These are phyloP conservation scores for Lycium barbarum DNA, from an alignment of 257 asterid species.

Conservation along the genomic window DNA sequence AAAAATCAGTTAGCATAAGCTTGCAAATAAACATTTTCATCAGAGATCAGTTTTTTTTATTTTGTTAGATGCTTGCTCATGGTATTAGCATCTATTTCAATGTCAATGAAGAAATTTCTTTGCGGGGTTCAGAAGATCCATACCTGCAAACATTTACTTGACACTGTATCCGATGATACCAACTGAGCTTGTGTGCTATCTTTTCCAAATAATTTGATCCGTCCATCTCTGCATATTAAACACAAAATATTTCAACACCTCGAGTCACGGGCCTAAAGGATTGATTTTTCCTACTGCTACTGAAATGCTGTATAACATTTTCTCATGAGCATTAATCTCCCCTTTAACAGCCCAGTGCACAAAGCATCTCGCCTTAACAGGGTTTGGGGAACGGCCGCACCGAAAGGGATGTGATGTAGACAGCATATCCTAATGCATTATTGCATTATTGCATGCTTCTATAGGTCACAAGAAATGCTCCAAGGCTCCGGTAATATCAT, in stretches of 20 bases:
- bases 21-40: background rate
- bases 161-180: slow-evolving; percentile 65
- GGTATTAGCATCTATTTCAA: background rate
- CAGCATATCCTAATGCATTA: no score
- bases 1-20: slow-evolving; percentile 28
- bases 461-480: no score
- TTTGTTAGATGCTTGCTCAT: background rate
- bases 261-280: background rate
- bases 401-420: no score
- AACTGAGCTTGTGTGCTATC: slow-evolving; percentile 76
- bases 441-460: no score
- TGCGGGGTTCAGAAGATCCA: slow-evolving; percentile 10
- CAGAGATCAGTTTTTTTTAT: background rate
- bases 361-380: no score
- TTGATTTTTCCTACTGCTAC: background rate
- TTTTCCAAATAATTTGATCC: slow-evolving; percentile 80
- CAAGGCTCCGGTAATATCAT: no score
- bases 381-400: no score
- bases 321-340: background rate
- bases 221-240: slow-evolving; percentile 68
- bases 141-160: slow-evolving; percentile 79
- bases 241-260: slow-evolving; percentile 7
- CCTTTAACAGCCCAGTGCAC: background rate
- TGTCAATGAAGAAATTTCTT: background rate
- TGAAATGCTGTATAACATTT: background rate